Percentiles rank a stretch among this genome's conserved stretches.
These are phyloP conservation scores for Boletus reticulatus DNA, from an alignment of 768 basidiomycete genomes.

Conservation along the genomic window DNA sequence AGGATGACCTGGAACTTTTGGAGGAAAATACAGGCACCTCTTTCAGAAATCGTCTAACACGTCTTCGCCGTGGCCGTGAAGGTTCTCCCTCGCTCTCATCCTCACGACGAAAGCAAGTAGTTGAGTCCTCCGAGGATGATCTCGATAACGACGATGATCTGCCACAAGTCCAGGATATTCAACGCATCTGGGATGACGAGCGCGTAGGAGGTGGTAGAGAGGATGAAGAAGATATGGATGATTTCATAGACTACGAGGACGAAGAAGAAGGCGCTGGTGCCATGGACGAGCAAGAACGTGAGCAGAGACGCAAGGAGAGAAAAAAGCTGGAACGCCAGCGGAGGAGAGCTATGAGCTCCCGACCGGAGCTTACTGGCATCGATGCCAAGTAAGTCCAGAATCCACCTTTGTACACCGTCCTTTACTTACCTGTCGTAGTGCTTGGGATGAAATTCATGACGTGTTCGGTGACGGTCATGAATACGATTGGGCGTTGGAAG, in stretches of 20 bases:
- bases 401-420: neutral
- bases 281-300: slow-evolving; percentile 74
- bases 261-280: slow-evolving; percentile 79
- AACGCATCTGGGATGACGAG: slow-evolving; percentile 81
- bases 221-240: slow-evolving; percentile 66
- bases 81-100: slow-evolving; percentile 66
- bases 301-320: slow-evolving; percentile 68
- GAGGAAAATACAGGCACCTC: slow-evolving; percentile 84
- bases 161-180: slow-evolving; percentile 56
- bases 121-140: slow-evolving; percentile 80
- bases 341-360: slow-evolving; percentile 60
- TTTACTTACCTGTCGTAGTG: slow-evolving; percentile 44
- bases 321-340: slow-evolving; percentile 61
- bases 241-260: slow-evolving; percentile 77
- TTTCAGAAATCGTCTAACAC: slow-evolving; percentile 71
- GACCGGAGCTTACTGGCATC: slow-evolving; percentile 74
- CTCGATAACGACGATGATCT: slow-evolving; percentile 53
- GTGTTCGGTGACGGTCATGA: slow-evolving; percentile 97
- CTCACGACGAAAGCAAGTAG: slow-evolving; percentile 54
- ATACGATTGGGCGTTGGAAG: slow-evolving; percentile 91
- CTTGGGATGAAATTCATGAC: slow-evolving; percentile 94
- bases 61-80: slow-evolving; percentile 70
- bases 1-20: slow-evolving; percentile 80
- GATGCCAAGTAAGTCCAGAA: slow-evolving; percentile 68
- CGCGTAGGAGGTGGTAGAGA: slow-evolving; percentile 42